Conservation (phyloP, 371 early-diverging fungal species). For the Enteropsectra breve region DNA sequence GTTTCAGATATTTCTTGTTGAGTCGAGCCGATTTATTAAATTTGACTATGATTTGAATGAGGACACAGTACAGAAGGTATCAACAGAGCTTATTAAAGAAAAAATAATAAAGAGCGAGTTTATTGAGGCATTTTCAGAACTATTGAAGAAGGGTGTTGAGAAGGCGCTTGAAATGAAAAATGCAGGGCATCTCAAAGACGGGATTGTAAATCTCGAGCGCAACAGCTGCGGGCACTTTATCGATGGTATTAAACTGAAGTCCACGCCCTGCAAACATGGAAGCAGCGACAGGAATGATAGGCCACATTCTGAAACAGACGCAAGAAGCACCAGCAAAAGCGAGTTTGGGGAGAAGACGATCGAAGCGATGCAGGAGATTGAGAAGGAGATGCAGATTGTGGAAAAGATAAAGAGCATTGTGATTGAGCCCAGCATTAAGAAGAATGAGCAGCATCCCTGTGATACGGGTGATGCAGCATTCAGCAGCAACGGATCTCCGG, state of each 20-base stretch:
- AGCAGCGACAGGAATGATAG: conserved; percentile 3
- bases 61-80: conserved; percentile 77
- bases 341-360: conserved; percentile 20
- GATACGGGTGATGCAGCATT: not conserved
- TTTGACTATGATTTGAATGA: conserved; percentile 74
- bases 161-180: conserved; percentile 14
- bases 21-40: conserved; percentile 63
- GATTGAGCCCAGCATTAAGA: not conserved
- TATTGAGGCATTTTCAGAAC: conserved; percentile 28
- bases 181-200: conserved; percentile 7
- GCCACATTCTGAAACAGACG: not conserved
- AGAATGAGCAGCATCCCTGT: conserved; percentile 3
- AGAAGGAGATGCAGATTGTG: conserved; percentile 12
- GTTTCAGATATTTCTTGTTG: conserved; percentile 68
- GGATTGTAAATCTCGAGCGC: conserved; percentile 16
- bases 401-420: conserved; percentile 5
- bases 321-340: not conserved
- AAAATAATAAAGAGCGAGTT: conserved; percentile 43
- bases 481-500: too few species aligned
- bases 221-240: conserved; percentile 5
- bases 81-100: conserved; percentile 68
- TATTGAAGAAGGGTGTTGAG: conserved; percentile 37
- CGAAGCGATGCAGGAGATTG: conserved; percentile 16
- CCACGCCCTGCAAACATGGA: not conserved
- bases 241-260: not conserved